Conservation (phyloP, 306 rosid species). For the Heteromeles arbutifolia region DNA sequence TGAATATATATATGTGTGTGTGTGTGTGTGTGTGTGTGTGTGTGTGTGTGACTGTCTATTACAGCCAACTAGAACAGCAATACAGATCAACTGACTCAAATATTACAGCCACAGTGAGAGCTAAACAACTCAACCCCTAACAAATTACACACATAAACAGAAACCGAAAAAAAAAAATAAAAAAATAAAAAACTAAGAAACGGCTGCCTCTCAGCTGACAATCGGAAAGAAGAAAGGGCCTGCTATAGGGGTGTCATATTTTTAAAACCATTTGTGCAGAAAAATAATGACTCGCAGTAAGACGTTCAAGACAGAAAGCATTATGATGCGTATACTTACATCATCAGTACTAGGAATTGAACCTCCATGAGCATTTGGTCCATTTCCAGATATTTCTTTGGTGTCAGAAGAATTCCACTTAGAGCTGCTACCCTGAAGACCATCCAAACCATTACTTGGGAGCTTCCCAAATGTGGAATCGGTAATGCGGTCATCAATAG, state of each 20-base stretch:
- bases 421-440: constrained; percentile 65
- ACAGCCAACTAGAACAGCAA: neutral
- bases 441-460: constrained; percentile 67
- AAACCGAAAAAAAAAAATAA: neutral
- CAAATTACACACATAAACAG: neutral
- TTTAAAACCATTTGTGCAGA: neutral
- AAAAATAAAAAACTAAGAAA: neutral
- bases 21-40: no score
- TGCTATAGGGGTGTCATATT: neutral
- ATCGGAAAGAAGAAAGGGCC: neutral
- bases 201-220: neutral
- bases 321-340: constrained; percentile 41
- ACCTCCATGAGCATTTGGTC: constrained; percentile 53
- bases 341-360: constrained; percentile 54
- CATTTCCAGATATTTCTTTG: constrained; percentile 61
- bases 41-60: no score
- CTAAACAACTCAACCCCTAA: neutral
- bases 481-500: constrained; percentile 59
- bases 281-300: neutral
- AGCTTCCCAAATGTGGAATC: constrained; percentile 61
- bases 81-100: neutral
- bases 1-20: neutral
- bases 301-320: neutral
- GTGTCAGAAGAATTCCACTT: constrained; percentile 55
- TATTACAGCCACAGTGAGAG: neutral